phyloP scores from a whole-genome alignment of 345 rosid genomes.

The Salix dunnii region DNA sequence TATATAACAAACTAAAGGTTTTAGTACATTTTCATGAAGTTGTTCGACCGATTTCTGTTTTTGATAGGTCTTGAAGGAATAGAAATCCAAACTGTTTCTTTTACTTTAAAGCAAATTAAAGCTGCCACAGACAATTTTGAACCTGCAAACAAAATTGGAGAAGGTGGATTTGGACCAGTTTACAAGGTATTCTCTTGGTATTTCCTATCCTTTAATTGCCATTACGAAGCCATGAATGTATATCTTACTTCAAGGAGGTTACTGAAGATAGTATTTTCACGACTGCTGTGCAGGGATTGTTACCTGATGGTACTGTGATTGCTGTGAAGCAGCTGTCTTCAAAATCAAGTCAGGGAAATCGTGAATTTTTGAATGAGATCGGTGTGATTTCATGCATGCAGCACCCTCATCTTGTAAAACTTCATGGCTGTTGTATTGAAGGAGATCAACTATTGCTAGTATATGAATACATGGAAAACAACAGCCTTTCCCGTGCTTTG shows the following conservation, averaged over 20 bases:
- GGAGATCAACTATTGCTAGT: constrained; percentile 14
- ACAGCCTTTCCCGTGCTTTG: constrained; percentile 12
- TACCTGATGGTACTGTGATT: constrained; percentile 14
- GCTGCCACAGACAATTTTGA: constrained; percentile 51
- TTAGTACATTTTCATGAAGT: not conserved
- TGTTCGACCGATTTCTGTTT: not conserved
- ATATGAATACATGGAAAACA: constrained; percentile 20
- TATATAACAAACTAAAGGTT: not conserved
- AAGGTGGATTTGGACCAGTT: constrained; percentile 69
- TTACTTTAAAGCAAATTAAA: constrained; percentile 50
- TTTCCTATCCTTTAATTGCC: not conserved
- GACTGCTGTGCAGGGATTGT: constrained; percentile 9
- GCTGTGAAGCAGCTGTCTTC: constrained; percentile 21
- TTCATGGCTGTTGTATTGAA: constrained; percentile 16
- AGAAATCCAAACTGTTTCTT: constrained; percentile 24
- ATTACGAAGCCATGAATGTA: not conserved
- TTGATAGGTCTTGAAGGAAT: constrained; percentile 18
- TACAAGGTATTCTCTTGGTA: constrained; percentile 38
- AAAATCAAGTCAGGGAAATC: constrained; percentile 22
- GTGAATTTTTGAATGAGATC: constrained; percentile 21
- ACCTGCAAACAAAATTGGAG: constrained; percentile 53
- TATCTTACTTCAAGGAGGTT: not conserved
- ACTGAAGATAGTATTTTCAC: not conserved
- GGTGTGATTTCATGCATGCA: constrained; percentile 14
- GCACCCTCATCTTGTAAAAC: constrained; percentile 22